A percentile compares a stretch with the other conserved stretches of the same genome.
Evolutionary conservation across 202 grass and related monocot species (phyloP).

Genomic region (Dendrocalamus latiflorus): DNA sequence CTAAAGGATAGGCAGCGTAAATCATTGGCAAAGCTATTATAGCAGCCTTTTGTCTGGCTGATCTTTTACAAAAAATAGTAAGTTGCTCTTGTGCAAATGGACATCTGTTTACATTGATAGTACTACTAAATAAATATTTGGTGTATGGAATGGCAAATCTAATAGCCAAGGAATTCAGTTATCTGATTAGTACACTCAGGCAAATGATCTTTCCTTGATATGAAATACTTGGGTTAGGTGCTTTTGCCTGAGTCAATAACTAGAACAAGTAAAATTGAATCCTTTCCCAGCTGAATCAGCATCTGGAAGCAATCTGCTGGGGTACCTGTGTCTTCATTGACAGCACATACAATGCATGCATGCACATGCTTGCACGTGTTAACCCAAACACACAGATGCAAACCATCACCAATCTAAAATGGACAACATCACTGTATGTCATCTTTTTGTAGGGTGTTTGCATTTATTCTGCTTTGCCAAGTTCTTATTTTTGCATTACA

Average conservation of each 20-base stretch:
- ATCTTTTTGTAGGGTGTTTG: background rate
- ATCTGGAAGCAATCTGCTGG: background rate
- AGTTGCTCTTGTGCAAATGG: background rate
- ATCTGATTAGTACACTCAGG: constrained; percentile 5
- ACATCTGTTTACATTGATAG: background rate
- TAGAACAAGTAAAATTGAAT: constrained; percentile 8
- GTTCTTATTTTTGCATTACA: background rate
- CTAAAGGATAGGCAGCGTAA: background rate
- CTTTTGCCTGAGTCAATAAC: background rate
- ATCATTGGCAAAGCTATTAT: background rate
- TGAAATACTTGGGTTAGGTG: background rate
- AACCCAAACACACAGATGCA: background rate
- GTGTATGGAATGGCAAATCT: background rate
- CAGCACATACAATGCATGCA: background rate
- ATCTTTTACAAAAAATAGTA: background rate
- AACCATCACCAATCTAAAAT: background rate
- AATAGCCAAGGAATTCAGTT: background rate
- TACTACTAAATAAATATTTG: background rate
- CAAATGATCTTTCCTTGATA: background rate
- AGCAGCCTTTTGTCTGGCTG: background rate
- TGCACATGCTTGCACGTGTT: background rate
- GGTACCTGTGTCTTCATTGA: background rate
- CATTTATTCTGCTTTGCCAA: background rate
- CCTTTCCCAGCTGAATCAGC: constrained; percentile 10
- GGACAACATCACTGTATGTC: background rate